Base-by-base conservation (phyloP, 208 protist species). In the Wallacemonas sp. region DNA sequence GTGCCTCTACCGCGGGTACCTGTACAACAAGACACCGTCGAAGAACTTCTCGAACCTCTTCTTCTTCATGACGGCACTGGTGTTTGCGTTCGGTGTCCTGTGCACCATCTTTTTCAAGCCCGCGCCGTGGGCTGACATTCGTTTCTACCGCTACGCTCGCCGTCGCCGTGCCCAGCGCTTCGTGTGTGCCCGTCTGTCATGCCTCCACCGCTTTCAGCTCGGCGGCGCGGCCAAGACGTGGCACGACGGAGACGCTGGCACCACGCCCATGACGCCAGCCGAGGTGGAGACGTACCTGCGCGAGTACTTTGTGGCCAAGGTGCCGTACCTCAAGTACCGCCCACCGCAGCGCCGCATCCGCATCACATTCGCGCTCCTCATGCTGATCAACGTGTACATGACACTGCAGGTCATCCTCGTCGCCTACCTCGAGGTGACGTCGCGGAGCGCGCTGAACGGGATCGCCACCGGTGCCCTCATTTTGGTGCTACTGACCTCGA, bases 351-450 rank as follows among this genome's bases (percentile, higher is more conserved):
- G 78, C 14, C 83, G 80, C 33, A 79, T 74, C 36, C 12, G 24
- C 19, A 62, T 90, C 33, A 29, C 75, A 23, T 63, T 67, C 36
- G 1, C 65, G 12, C 32, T 82, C 2, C 60, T 90, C 4, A 14
- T 87, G 23, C 33, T 80, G 16, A 48, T 83, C 27, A 90, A 90
- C 70, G 39, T 85, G 2, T 90, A 76, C 76, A 39, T 87, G 29
- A 86, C 83, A 14, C 70, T 74, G 26, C 83, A 87, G 60, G 54
- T 74, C 1, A 48, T 87, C n/a, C 47, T 38, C 61, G 80, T 71
- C 24, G 70, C 74, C 2, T 85, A 72, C 34, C 47, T 75, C 19
- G 41, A 72, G 33, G 66, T 83, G 67, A 83, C 71, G 12, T n/a
- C 33, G 41, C 69, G 68, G 14, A 33, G 21, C 19, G 19, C 57